Evolutionary conservation across 2,329 filamentous ascomycete genomes (phyloP).

Genomic region (Diaporthe velutina): DNA sequence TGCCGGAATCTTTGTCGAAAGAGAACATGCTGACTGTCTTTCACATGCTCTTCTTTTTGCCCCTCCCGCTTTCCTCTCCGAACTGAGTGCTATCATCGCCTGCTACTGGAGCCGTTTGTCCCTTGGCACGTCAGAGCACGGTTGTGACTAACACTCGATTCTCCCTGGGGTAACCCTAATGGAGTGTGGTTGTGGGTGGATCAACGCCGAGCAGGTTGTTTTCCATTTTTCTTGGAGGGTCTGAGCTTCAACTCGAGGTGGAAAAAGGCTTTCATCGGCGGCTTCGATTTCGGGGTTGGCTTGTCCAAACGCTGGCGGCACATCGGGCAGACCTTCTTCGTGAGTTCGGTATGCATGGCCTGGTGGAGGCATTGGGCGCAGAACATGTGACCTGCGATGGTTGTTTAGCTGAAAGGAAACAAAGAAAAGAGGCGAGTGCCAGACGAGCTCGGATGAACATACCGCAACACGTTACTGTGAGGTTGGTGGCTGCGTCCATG

Average conservation of each 20-base stretch:
- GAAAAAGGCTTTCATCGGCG: slow-evolving; percentile 64
- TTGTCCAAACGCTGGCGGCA: slow-evolving; percentile 70
- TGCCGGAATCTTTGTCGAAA: neutral
- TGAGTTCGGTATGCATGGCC: slow-evolving; percentile 67
- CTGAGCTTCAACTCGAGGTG: slow-evolving; percentile 73
- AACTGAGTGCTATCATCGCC: neutral
- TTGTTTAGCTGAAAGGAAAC: slow-evolving; percentile 27
- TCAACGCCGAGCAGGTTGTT: slow-evolving; percentile 45
- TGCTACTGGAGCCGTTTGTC: neutral
- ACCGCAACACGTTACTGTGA: slow-evolving; percentile 78
- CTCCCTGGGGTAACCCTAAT: too few species aligned
- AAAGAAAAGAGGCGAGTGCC: neutral
- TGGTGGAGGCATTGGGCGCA: slow-evolving; percentile 73
- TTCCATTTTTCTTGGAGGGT: slow-evolving; percentile 67
- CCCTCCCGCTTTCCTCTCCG: neutral
- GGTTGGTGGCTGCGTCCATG: slow-evolving; percentile 70
- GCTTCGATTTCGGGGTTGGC: slow-evolving; percentile 50
- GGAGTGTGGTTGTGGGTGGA: neutral
- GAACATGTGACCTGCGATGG: slow-evolving; percentile 70
- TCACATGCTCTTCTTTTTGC: neutral
- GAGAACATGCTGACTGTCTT: neutral
- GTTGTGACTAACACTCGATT: neutral
- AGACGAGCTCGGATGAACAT: slow-evolving; percentile 49
- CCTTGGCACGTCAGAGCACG: neutral
- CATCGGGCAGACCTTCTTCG: slow-evolving; percentile 73